Evolutionary conservation across 163 green algal genomes (phyloP), one percentile per base, ranked within the genome.

Genomic region (Scenedesmus sp.): DNA sequence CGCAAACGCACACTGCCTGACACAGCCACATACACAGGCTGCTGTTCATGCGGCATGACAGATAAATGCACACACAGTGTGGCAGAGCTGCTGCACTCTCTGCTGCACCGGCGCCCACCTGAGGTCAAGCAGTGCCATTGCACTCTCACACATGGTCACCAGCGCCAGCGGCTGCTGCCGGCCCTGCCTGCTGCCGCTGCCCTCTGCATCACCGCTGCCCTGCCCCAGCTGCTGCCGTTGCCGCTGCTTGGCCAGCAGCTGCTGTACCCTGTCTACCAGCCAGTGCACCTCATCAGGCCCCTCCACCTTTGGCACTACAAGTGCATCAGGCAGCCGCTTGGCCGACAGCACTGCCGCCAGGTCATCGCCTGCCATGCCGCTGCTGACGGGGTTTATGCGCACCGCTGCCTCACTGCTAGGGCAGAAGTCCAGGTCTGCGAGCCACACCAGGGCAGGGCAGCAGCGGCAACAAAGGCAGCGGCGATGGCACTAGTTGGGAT

Each of bases 131-230:
- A 94, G 91, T 3, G 77, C 91, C 56, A 85, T 5, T 54, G 91
- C 91, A 76, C 88, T 93, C 79, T 94, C 91, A 84, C 91, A 94
- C 86, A 92, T 92, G 6, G 87, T 85, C n/a, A 93, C 59, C 56
- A 93, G 46, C 46, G 88, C 83, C 59, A 94, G 34, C 10, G 55
- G 56, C 34, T 64, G 55, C 62, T 46, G 67, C 55, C 46, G 46
- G 3, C 1, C 83, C 12, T 55, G 26, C 59, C 4, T 3, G 12
- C 34, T 89, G 57, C 13, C 56, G 20, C 56, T 46, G 9, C 57
- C 57, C 9, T 12, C 57, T 5, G 20, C 82, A 66, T 55, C 18
- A 23, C 88, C 54, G 64, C 62, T 84, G 77, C 0, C n/a, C 52
- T 64, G 16, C 81, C 34, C 55, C 88, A 84, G 59, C 79, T 92